phyloP scores from a whole-genome alignment of 768 basidiomycete genomes.

The Termitomyces sp. region DNA sequence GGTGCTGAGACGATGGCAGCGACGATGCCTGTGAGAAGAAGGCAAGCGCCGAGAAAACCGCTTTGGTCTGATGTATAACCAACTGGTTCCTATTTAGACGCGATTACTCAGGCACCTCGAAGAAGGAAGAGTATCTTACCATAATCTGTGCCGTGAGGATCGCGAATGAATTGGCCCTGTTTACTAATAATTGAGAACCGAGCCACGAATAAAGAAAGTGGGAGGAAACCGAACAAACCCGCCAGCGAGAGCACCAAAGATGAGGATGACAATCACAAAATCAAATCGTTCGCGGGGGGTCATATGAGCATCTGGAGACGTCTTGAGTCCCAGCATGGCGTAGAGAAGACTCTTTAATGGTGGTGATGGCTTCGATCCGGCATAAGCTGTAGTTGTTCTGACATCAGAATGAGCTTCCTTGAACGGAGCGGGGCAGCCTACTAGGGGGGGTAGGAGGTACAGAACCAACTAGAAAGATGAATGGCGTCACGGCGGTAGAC shows the following conservation, averaged over 20 bases:
- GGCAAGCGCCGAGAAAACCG: conserved; percentile 65
- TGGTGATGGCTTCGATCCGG: conserved; percentile 59
- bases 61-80: conserved; percentile 68
- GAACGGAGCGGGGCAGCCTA: conserved; percentile 28
- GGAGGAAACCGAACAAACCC: conserved; percentile 39
- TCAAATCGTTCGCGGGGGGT: conserved; percentile 64
- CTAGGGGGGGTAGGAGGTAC: conserved; percentile 79
- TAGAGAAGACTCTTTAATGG: conserved; percentile 51
- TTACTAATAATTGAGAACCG: background rate
- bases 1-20: conserved; percentile 69
- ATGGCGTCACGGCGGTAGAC: conserved; percentile 57
- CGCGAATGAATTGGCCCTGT: conserved; percentile 59
- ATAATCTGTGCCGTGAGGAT: conserved; percentile 68
- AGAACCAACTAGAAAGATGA: conserved; percentile 53
- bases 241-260: conserved; percentile 66
- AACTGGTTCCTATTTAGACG: conserved; percentile 50
- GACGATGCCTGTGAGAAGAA: conserved; percentile 70
- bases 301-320: conserved; percentile 52
- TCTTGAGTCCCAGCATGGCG: conserved; percentile 46
- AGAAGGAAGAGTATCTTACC: conserved; percentile 34
- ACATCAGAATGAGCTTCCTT: background rate
- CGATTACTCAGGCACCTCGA: background rate
- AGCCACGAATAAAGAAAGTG: background rate
- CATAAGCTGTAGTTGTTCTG: conserved; percentile 45
- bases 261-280: conserved; percentile 52